Evolutionary conservation across 2,329 filamentous ascomycete species (phyloP), one percentile per base, ranked within the genome.

Genomic region (Kalmusia sp.): DNA sequence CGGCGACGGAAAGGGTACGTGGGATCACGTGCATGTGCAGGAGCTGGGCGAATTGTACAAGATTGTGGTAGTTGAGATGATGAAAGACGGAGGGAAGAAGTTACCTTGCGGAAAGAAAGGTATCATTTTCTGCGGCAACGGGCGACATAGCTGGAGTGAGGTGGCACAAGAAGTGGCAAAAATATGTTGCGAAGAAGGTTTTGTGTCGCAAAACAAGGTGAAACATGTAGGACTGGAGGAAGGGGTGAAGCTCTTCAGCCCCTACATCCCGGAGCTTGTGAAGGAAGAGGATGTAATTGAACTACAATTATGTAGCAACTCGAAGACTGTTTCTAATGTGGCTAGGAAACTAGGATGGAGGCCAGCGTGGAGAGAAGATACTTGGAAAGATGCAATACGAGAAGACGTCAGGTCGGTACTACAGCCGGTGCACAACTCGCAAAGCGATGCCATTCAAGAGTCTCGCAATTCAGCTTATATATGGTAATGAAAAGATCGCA

Each of bases 1-100:
- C 9, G 24, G 52, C 6, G 40, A 41, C 14, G 52, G 52, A 9
- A 30, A 35, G 31, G 47, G 47, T 11, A 19, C n/a, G 24, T 50
- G 40, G 33, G 52, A 47, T 24, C 38, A 55, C 19, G 47, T 55
- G 3, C 47, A 51, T 25, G 52, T 51, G 22, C 25, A 54, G 33
- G 54, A 53, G 19, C 38, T 47, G 49, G 40, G 19, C n/a, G 49
- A 44, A 21, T 15, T 55, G 49, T 51, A 49, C 27, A 31, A 31
- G 22, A 21, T 48, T 17, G 4, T 55, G 11, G 37, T 52, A 27
- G 15, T 28, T n/a, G 44, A 45, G 22, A 38, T 41, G 21, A 35
- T 49, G 19, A 51, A 34, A 30, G 19, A 40, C 19, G 31, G 27
- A 35, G 37, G 44, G 43, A 37, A 28, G 17, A 15, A 8, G 8